These are phyloP conservation scores for Acanthamoeba culbertsoni DNA, from an alignment of 208 protist genomes.

Conservation along the genomic window DNA sequence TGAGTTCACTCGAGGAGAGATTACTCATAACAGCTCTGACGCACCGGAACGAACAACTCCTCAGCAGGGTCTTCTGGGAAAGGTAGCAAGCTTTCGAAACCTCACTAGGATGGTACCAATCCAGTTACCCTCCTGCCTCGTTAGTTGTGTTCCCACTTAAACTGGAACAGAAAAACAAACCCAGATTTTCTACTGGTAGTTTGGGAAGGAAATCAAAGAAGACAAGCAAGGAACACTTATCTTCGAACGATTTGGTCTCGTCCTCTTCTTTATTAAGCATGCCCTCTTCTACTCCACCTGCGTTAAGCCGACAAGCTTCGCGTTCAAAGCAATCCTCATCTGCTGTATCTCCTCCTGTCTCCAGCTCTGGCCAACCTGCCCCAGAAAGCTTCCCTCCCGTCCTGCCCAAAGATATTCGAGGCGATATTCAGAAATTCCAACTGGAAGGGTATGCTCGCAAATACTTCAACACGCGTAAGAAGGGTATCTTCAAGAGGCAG, in stretches of 20 bases:
- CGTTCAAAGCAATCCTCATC: too few relatives aligned
- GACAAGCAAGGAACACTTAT: not conserved
- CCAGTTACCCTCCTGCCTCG: not conserved
- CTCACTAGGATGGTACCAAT: not conserved
- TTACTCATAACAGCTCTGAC: too few relatives aligned
- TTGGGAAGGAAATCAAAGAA: not conserved
- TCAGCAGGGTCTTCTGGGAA: not conserved
- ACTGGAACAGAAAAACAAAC: not conserved
- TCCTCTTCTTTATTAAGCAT: too few relatives aligned
- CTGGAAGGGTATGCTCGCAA: slow-evolving; percentile 43
- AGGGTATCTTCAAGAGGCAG: slow-evolving; percentile 52
- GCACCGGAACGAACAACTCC: not conserved
- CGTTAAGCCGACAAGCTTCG: too few relatives aligned
- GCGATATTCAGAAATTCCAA: slow-evolving; percentile 50
- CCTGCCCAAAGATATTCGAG: not conserved
- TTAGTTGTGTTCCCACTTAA: not conserved
- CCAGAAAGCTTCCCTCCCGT: not conserved
- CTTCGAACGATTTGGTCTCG: not conserved
- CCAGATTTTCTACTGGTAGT: not conserved
- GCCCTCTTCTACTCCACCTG: too few relatives aligned
- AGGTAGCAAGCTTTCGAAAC: not conserved
- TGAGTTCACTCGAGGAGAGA: not conserved
- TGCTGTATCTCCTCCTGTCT: not conserved
- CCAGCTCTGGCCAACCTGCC: not conserved
- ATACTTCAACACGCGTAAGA: slow-evolving; percentile 48